phyloP scores from a whole-genome alignment of 306 rosid species.

The Quercus ilex region DNA sequence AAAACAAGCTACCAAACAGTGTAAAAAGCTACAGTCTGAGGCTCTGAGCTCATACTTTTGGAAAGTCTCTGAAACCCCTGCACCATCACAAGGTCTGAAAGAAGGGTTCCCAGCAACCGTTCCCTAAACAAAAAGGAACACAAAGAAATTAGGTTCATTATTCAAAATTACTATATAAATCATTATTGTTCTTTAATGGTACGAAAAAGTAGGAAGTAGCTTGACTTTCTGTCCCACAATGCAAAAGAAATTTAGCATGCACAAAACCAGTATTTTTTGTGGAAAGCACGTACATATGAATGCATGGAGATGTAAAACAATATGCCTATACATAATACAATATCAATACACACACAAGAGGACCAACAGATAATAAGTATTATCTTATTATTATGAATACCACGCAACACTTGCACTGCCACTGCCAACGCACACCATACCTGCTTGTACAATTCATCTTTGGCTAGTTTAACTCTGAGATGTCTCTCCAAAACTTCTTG shows the following conservation, averaged over 20 bases:
- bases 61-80: slow-evolving; percentile 30
- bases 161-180: neutral
- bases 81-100: slow-evolving; percentile 28
- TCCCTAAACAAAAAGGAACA: slow-evolving; percentile 31
- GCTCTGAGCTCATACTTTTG: slow-evolving; percentile 42
- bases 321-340: neutral
- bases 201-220: neutral
- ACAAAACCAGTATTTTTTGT: neutral
- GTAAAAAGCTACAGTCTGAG: neutral
- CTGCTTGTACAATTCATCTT: slow-evolving; percentile 52
- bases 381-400: neutral
- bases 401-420: neutral
- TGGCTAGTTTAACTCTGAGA: slow-evolving; percentile 44
- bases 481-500: slow-evolving; percentile 54
- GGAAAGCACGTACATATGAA: neutral
- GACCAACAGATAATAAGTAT: neutral
- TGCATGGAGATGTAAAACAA: neutral
- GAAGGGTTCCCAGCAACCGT: slow-evolving; percentile 27
- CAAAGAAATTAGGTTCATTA: neutral
- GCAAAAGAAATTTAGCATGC: neutral
- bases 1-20: neutral
- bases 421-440: slow-evolving; percentile 27
- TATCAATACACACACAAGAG: neutral
- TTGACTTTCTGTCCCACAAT: neutral
- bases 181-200: neutral